These are phyloP conservation scores for Oropetium thomaeum DNA, from an alignment of 176 grass and related monocot species.

Conservation along the genomic window DNA sequence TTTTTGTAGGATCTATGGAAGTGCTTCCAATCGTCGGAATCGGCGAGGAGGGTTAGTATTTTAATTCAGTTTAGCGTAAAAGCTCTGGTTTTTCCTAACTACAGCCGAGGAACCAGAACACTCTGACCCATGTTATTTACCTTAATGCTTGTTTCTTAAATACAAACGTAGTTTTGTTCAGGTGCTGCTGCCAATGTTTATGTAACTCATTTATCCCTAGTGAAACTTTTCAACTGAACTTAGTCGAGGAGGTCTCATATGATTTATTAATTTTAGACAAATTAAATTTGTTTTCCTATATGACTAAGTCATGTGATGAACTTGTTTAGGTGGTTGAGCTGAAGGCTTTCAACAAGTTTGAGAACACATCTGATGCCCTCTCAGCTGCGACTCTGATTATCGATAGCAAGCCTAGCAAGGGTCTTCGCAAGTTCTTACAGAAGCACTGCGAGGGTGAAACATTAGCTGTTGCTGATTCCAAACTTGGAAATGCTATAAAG, in stretches of 20 bases:
- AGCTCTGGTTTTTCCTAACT: not conserved
- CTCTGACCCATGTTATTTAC: not conserved
- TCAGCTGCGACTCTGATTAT: conserved; percentile 72
- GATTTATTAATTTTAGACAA: not conserved
- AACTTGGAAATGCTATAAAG: conserved; percentile 85
- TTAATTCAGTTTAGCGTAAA: not conserved
- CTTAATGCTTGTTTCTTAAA: not conserved
- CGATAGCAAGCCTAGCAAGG: conserved; percentile 93
- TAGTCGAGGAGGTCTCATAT: not conserved
- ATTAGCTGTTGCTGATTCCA: conserved; percentile 85
- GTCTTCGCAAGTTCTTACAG: conserved; percentile 76
- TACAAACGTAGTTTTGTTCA: not conserved
- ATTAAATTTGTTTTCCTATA: not conserved
- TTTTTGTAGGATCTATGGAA: conserved; percentile 81
- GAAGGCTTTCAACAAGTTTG: conserved; percentile 94
- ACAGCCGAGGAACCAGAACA: not conserved
- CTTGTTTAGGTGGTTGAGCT: conserved; percentile 78
- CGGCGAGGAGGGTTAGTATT: conserved; percentile 61
- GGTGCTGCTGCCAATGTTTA: not conserved
- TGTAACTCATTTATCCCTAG: not conserved
- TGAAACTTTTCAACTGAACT: not conserved
- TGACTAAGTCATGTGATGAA: not conserved
- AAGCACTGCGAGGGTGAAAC: conserved; percentile 83
- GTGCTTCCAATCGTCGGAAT: conserved; percentile 61
- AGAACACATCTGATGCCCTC: conserved; percentile 91